Evolutionary conservation across 768 basidiomycete species (phyloP).

Genomic region (Mycena kentingensis): DNA sequence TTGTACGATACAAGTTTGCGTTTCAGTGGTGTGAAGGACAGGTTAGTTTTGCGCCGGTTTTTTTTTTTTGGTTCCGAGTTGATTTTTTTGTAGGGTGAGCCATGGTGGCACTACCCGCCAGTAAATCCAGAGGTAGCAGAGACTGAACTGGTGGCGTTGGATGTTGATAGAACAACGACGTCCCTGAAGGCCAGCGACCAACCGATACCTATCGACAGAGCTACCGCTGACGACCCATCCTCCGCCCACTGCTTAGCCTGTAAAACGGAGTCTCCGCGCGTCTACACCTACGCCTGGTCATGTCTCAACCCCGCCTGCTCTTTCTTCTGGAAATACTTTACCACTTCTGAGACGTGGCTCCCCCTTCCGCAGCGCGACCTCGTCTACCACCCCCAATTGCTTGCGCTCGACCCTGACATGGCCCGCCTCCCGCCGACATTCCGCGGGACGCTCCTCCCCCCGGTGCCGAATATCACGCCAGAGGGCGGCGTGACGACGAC

Average conservation of each 20-base stretch:
- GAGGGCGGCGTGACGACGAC: conserved; percentile 47
- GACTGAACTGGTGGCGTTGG: too few relatives aligned
- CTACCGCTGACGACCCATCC: background rate
- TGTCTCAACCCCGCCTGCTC: conserved; percentile 64
- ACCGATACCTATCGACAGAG: background rate
- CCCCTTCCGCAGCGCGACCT: conserved; percentile 29
- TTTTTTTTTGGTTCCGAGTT: background rate
- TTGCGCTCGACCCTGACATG: conserved; percentile 37
- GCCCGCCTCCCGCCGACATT: conserved; percentile 32
- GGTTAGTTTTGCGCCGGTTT: conserved; percentile 30
- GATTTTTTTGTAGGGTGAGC: conserved; percentile 37
- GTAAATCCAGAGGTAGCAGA: too few relatives aligned
- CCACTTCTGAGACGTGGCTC: conserved; percentile 11
- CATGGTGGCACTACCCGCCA: conserved; percentile 48
- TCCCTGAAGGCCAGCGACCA: too few relatives aligned
- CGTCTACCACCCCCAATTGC: conserved; percentile 51
- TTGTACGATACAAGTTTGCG: conserved; percentile 80
- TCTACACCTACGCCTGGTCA: conserved; percentile 61
- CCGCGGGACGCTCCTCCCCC: conserved; percentile 40
- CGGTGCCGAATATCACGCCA: conserved; percentile 30
- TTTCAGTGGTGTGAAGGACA: conserved; percentile 84
- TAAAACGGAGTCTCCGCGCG: conserved; percentile 42
- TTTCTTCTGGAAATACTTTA: conserved; percentile 52
- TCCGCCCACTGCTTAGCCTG: conserved; percentile 41
- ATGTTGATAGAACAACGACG: background rate